These are phyloP conservation scores for Lasiosphaeria hispida DNA, from an alignment of 495 filamentous ascomycete species.

Conservation along the genomic window DNA sequence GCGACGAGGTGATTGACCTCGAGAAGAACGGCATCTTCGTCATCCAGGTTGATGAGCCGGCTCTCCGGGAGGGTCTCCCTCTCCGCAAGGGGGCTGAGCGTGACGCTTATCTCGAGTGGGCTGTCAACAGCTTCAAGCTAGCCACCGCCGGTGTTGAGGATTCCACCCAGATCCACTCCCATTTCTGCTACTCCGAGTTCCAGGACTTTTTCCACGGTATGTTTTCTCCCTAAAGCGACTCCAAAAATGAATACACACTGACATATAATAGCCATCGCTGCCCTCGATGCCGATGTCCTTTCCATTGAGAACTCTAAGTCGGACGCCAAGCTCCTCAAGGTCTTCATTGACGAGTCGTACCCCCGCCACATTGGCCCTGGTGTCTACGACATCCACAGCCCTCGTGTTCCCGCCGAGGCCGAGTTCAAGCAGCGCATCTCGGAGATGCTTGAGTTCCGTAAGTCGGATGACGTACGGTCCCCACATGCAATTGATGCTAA, in stretches of 20 bases:
- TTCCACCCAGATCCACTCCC: slow-evolving; percentile 97
- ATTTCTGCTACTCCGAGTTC: slow-evolving; percentile 99
- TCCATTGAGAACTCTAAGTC: slow-evolving; percentile 99
- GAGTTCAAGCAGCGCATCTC: slow-evolving; percentile 96
- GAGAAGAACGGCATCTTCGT: slow-evolving; percentile 93
- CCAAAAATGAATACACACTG: not conserved
- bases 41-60: slow-evolving; percentile 99
- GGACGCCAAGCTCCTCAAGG: slow-evolving; percentile 96
- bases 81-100: slow-evolving; percentile 89
- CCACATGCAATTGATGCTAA: slow-evolving; percentile 55
- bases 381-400: slow-evolving; percentile 99
- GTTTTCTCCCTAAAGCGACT: not conserved
- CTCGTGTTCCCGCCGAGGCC: slow-evolving; percentile 88
- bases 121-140: slow-evolving; percentile 94
- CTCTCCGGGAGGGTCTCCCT: slow-evolving; percentile 97
- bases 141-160: slow-evolving; percentile 86
- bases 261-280: slow-evolving; percentile 70
- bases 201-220: slow-evolving; percentile 94
- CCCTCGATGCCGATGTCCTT: slow-evolving; percentile 95
- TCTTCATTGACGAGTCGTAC: slow-evolving; percentile 96
- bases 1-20: slow-evolving; percentile 96
- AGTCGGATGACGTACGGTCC: slow-evolving; percentile 93
- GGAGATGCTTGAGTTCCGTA: slow-evolving; percentile 89
- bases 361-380: slow-evolving; percentile 96
- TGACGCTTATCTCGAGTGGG: slow-evolving; percentile 92